phyloP scores from a whole-genome alignment of 2,329 filamentous ascomycete species.

The Dactylellina leptospora region DNA sequence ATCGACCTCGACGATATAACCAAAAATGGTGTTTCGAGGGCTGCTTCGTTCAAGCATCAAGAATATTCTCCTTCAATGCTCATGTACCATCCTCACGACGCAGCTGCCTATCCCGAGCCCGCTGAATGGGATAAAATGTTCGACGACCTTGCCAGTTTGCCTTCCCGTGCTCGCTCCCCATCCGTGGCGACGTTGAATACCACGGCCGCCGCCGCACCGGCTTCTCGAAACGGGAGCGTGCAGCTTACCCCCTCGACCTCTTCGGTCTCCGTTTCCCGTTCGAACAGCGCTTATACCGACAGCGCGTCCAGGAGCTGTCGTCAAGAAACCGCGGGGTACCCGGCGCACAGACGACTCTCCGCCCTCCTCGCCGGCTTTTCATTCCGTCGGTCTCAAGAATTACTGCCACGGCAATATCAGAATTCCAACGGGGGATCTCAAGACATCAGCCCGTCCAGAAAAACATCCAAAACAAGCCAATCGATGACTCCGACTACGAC shows the following conservation, averaged over 20 bases:
- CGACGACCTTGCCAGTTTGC: conserved; percentile 23
- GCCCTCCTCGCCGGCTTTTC: conserved; percentile 18
- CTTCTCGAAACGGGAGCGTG: conserved; percentile 18
- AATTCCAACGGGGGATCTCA: conserved; percentile 9
- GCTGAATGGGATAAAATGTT: conserved; percentile 48
- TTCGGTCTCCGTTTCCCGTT: conserved; percentile 11
- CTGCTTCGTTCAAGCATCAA: conserved; percentile 36
- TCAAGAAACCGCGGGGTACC: conserved; percentile 14
- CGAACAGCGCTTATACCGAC: conserved; percentile 9
- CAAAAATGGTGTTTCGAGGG: conserved; percentile 34
- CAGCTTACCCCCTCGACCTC: not conserved
- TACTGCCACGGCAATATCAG: not conserved
- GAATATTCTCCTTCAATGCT: conserved; percentile 30
- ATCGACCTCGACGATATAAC: conserved; percentile 42
- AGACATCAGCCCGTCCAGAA: conserved; percentile 23
- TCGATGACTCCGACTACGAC: conserved; percentile 28
- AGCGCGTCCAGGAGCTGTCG: conserved; percentile 2
- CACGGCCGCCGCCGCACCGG: conserved; percentile 19
- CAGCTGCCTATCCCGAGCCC: conserved; percentile 25
- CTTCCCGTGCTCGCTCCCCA: conserved; percentile 13
- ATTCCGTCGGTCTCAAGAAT: conserved; percentile 28
- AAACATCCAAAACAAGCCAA: conserved; percentile 18
- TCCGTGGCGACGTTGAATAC: conserved; percentile 30
- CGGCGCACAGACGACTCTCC: conserved; percentile 13
- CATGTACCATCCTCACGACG: conserved; percentile 40